Base-by-base conservation (phyloP, 495 filamentous ascomycete genomes). In the Elaphomyces granulatus region DNA sequence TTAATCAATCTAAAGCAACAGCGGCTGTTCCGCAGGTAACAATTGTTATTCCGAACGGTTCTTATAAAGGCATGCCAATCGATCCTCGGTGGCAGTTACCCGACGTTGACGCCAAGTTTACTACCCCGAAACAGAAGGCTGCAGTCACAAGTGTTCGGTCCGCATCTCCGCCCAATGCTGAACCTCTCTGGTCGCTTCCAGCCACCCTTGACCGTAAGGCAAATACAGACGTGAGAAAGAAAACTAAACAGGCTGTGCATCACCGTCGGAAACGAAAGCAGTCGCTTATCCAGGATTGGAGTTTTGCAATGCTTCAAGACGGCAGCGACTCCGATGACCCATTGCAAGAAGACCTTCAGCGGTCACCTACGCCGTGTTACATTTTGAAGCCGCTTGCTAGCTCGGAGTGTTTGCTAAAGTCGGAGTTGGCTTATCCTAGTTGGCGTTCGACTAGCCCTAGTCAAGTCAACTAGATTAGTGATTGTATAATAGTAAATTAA, bases 241-340 rank as follows among this genome's bases (percentile, higher is more conserved):
- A 36, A 16, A 21, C 19, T 1, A 36, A 23, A 2, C 12, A 20
- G n/a, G 4, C 10, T 10, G 12, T 20, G 3, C 40, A 12, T 26
- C 17, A 31, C 20, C 31, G 48, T 15, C 46, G 46, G 40, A 58
- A 55, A 38, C 54, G 45, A 7, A 63, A 53, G 32, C 37, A 46
- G 30, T 60, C 60, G 17, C 45, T 54, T n/a, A 48, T 50, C 21
- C 54, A 45, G 36, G 62, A 68, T 53, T 68, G 62, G 64, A 64
- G 58, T 21, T 68, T 68, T 45, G 58, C 62, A 30, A 42, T 54
- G 20, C 45, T 50, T 4, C 49, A 53, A 20, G 60, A 63, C 34
- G 54, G 52, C 34, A 58, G 54, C 38, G 64, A 68, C 44, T 68
- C 64, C 34, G 64, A 68, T 46, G 64, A 68, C 44, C 64, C 64